phyloP scores from a whole-genome alignment of 495 filamentous ascomycete species.

The Massariosphaeria phaeospora region DNA sequence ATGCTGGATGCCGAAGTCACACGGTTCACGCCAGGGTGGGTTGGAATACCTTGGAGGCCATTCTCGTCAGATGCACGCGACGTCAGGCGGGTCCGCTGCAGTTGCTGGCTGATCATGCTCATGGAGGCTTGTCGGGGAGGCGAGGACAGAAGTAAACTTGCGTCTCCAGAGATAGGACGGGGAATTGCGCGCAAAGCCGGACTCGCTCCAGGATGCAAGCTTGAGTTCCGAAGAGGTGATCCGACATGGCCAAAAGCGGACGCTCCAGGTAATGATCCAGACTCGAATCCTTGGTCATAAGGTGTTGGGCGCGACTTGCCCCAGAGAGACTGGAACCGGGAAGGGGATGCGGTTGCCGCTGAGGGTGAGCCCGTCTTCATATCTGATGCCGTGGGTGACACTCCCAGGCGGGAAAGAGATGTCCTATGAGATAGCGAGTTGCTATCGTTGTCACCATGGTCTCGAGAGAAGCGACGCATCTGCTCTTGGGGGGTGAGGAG shows the following conservation, averaged over 20 bases:
- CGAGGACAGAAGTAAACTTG: conserved; percentile 59
- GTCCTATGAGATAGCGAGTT: conserved; percentile 48
- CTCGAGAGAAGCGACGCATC: conserved; percentile 73
- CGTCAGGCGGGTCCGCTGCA: conserved; percentile 44
- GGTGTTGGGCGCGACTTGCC: conserved; percentile 54
- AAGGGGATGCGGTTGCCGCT: conserved; percentile 72
- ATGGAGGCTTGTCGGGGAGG: conserved; percentile 55
- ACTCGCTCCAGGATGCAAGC: conserved; percentile 55
- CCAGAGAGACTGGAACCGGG: conserved; percentile 81
- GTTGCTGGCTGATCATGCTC: conserved; percentile 46
- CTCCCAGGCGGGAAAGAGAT: conserved; percentile 56
- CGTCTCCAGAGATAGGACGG: conserved; percentile 50
- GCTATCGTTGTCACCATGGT: conserved; percentile 45
- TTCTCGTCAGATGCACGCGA: conserved; percentile 28
- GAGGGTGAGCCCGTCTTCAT: conserved; percentile 67
- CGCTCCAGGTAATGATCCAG: conserved; percentile 32
- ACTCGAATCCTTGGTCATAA: conserved; percentile 39
- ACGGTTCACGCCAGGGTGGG: conserved; percentile 25
- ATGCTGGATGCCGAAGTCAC: conserved; percentile 29
- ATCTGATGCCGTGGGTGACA: conserved; percentile 42
- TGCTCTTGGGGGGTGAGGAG: conserved; percentile 88
- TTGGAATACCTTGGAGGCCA: conserved; percentile 3
- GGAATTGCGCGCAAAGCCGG: conserved; percentile 61
- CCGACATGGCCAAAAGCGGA: conserved; percentile 82
- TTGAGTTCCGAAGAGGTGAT: conserved; percentile 87